These are phyloP conservation scores for Puccinia polysora DNA, from an alignment of 1,284 basidiomycete genomes.

Conservation along the genomic window DNA sequence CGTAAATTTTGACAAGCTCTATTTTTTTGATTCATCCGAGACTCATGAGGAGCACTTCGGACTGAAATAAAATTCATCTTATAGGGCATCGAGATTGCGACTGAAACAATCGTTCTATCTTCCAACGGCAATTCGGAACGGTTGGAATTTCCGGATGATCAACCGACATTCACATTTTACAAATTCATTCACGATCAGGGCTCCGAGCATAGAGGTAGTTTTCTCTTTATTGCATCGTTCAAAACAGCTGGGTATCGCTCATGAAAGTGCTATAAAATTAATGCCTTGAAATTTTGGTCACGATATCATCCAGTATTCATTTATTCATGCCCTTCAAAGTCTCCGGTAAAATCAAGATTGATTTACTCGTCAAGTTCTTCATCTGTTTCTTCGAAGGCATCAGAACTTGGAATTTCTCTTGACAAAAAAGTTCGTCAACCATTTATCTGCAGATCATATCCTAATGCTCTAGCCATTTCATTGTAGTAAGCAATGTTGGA, in stretches of 20 bases:
- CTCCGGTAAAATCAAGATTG: constrained; percentile 35
- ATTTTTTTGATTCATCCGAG: not conserved
- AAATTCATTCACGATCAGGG: constrained; percentile 11
- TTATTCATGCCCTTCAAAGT: constrained; percentile 35
- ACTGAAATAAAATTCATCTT: not conserved
- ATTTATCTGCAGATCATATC: not conserved
- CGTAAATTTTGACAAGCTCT: not conserved
- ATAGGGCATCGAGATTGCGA: constrained; percentile 31
- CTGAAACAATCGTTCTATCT: constrained; percentile 40
- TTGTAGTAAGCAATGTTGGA: not conserved
- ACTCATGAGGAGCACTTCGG: not conserved
- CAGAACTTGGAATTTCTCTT: constrained; percentile 27
- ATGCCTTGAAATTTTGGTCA: too few relatives aligned
- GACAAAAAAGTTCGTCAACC: constrained; percentile 30
- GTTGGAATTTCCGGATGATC: constrained; percentile 39
- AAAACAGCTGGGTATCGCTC: not conserved
- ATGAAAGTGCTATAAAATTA: not conserved
- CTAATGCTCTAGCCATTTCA: not conserved
- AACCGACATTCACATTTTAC: constrained; percentile 41
- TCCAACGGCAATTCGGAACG: constrained; percentile 9
- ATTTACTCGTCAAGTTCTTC: constrained; percentile 40
- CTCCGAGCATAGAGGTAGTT: constrained; percentile 9
- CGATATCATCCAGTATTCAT: constrained; percentile 45
- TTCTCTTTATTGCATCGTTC: not conserved
- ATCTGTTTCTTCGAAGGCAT: constrained; percentile 28